Conservation (phyloP, 805 yeast genomes). For the Candida suzukii region DNA sequence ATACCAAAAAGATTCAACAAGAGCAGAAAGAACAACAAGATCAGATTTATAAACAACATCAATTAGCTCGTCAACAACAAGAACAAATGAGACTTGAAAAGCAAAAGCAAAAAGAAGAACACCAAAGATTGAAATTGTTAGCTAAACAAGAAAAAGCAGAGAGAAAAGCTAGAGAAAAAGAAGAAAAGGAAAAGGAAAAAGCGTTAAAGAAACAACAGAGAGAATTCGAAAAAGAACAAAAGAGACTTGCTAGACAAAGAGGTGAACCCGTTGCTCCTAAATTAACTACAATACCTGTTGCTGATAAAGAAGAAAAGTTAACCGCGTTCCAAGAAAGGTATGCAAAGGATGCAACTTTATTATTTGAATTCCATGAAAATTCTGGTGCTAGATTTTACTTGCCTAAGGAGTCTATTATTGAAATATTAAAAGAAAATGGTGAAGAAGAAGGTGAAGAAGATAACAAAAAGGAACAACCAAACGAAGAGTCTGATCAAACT, state of each 20-base stretch:
- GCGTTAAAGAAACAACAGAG: slow-evolving; percentile 15
- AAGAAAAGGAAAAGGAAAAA: slow-evolving; percentile 17
- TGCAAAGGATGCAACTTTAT: slow-evolving; percentile 59
- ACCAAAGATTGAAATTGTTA: slow-evolving; percentile 5
- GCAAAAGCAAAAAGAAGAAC: slow-evolving; percentile 11
- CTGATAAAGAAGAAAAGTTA: slow-evolving; percentile 45
- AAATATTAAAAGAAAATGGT: slow-evolving; percentile 33
- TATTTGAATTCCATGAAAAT: slow-evolving; percentile 81
- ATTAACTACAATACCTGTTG: not conserved
- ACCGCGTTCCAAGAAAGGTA: slow-evolving; percentile 77
- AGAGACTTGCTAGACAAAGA: slow-evolving; percentile 12
- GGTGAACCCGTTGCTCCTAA: not conserved
- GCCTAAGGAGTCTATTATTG: slow-evolving; percentile 74
- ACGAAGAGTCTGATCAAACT: not conserved
- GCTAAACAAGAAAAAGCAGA: slow-evolving; percentile 10
- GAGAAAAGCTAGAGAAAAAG: slow-evolving; percentile 11
- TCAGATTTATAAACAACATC: slow-evolving; percentile 1
- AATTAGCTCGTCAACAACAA: not conserved
- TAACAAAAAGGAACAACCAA: not conserved
- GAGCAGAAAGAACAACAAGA: not conserved
- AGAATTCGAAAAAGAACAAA: slow-evolving; percentile 16
- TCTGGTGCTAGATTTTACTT: slow-evolving; percentile 65
- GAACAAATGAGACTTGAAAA: slow-evolving; percentile 4
- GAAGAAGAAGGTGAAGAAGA: slow-evolving; percentile 4
- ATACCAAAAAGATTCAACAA: slow-evolving; percentile 11